These are phyloP conservation scores for Paxillus involutus DNA, from an alignment of 768 basidiomycete species.

Conservation along the genomic window DNA sequence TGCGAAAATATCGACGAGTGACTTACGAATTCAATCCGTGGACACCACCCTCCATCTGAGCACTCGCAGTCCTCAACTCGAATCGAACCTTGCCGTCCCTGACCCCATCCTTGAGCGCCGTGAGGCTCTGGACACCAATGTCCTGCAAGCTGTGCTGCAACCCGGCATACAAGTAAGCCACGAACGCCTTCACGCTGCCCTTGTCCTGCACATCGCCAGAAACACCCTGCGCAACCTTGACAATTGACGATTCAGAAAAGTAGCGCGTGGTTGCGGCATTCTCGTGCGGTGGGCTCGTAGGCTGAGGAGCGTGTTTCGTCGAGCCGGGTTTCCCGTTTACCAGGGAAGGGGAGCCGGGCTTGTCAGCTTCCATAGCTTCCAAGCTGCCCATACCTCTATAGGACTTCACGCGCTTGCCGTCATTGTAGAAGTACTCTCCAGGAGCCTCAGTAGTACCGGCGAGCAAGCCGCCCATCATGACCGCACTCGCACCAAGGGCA, in stretches of 20 bases:
- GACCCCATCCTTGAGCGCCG: slow-evolving; percentile 67
- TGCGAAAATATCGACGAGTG: slow-evolving; percentile 3
- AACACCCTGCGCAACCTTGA: slow-evolving; percentile 97
- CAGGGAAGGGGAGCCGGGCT: slow-evolving; percentile 31
- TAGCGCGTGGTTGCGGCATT: slow-evolving; percentile 94
- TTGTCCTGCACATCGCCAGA: slow-evolving; percentile 97
- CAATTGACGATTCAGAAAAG: slow-evolving; percentile 55
- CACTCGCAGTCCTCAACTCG: slow-evolving; percentile 91
- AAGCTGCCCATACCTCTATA: slow-evolving; percentile 98
- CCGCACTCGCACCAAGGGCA: slow-evolving; percentile 88
- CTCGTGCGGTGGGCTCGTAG: slow-evolving; percentile 55
- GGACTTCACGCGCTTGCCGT: slow-evolving; percentile 97
- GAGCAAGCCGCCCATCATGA: slow-evolving; percentile 98
- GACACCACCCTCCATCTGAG: slow-evolving; percentile 94
- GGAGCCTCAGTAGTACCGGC: slow-evolving; percentile 97
- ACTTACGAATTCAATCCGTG: slow-evolving; percentile 94
- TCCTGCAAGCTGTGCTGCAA: slow-evolving; percentile 96
- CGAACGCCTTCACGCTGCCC: slow-evolving; percentile 89
- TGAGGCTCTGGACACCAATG: slow-evolving; percentile 72
- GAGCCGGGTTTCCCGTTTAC: slow-evolving; percentile 27
- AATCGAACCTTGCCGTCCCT: slow-evolving; percentile 72
- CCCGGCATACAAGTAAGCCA: slow-evolving; percentile 81
- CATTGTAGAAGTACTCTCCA: slow-evolving; percentile 99
- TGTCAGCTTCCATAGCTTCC: slow-evolving; percentile 88
- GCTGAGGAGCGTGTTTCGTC: slow-evolving; percentile 49